A percentile compares a stretch with the other conserved stretches of the same genome.
Evolutionary conservation across 345 rosid genomes (phyloP).

Genomic region (Eucalyptus dawsonii): DNA sequence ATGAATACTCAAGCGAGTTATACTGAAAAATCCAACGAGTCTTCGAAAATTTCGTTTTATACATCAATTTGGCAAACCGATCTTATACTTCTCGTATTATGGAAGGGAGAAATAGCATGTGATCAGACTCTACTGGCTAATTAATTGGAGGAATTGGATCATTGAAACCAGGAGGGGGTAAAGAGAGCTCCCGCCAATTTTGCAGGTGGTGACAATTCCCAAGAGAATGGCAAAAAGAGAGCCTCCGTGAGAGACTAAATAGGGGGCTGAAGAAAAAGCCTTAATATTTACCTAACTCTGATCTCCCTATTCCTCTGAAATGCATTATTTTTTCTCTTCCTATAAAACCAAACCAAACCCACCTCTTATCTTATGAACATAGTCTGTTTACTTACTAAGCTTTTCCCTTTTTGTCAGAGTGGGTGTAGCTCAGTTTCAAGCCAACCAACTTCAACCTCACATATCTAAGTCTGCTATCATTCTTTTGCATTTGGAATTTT

Average conservation of each 20-base stretch:
- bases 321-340: background rate
- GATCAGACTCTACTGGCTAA: background rate
- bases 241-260: background rate
- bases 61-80: background rate
- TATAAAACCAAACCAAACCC: slow-evolving; percentile 35
- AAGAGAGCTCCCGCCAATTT: slow-evolving; percentile 22
- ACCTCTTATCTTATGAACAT: slow-evolving; percentile 17
- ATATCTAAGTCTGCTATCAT: slow-evolving; percentile 3
- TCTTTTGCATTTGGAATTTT: slow-evolving; percentile 3
- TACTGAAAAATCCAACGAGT: background rate
- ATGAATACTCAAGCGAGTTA: background rate
- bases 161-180: background rate
- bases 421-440: slow-evolving; percentile 19
- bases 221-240: slow-evolving; percentile 27
- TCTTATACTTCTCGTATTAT: background rate
- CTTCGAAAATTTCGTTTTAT: background rate
- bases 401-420: background rate
- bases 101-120: background rate
- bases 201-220: background rate
- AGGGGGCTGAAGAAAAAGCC: background rate
- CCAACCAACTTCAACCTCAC: slow-evolving; percentile 36
- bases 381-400: slow-evolving; percentile 38
- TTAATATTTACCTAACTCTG: slow-evolving; percentile 13
- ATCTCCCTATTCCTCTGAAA: slow-evolving; percentile 1
- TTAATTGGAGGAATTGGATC: background rate